Percentiles rank a stretch among this genome's conserved stretches.
Evolutionary conservation across 2,329 filamentous ascomycete species (phyloP).

Genomic region (Neopestalotiopsis sp.): DNA sequence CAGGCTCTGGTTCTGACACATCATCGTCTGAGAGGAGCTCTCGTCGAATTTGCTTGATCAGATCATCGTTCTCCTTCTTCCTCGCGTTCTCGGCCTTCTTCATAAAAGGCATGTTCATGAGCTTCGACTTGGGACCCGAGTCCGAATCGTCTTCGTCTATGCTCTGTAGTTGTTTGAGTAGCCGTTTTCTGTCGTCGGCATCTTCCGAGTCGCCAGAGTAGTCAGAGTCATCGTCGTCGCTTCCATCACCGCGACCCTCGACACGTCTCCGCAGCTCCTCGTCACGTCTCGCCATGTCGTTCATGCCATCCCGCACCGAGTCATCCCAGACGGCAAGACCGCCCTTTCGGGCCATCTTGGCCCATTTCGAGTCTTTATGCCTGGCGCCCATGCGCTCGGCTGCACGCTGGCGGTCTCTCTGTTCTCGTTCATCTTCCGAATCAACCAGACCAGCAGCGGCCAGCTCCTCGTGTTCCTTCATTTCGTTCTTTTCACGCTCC

Average conservation of each 20-base stretch:
- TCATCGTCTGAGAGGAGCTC: constrained; percentile 72
- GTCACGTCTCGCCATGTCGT: constrained; percentile 81
- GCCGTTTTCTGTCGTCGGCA: constrained; percentile 50
- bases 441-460: constrained; percentile 64
- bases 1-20: constrained; percentile 56
- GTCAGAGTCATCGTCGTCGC: constrained; percentile 50
- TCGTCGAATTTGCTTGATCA: constrained; percentile 70
- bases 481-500: constrained; percentile 62
- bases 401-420: constrained; percentile 75
- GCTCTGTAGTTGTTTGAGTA: constrained; percentile 55
- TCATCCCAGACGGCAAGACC: constrained; percentile 89
- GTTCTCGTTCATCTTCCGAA: constrained; percentile 70
- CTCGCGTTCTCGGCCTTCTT: constrained; percentile 80
- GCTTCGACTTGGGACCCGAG: constrained; percentile 59
- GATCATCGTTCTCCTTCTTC: constrained; percentile 81
- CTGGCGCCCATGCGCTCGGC: constrained; percentile 85
- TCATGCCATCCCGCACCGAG: constrained; percentile 77
- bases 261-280: constrained; percentile 83
- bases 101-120: constrained; percentile 95
- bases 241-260: constrained; percentile 64
- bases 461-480: constrained; percentile 56
- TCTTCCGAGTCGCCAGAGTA: constrained; percentile 64
- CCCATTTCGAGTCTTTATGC: constrained; percentile 91
- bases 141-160: constrained; percentile 54
- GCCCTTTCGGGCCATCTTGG: constrained; percentile 79